These are phyloP conservation scores for Plasmodium gonderi DNA, from an alignment of 169 alveolate species.

Conservation along the genomic window DNA sequence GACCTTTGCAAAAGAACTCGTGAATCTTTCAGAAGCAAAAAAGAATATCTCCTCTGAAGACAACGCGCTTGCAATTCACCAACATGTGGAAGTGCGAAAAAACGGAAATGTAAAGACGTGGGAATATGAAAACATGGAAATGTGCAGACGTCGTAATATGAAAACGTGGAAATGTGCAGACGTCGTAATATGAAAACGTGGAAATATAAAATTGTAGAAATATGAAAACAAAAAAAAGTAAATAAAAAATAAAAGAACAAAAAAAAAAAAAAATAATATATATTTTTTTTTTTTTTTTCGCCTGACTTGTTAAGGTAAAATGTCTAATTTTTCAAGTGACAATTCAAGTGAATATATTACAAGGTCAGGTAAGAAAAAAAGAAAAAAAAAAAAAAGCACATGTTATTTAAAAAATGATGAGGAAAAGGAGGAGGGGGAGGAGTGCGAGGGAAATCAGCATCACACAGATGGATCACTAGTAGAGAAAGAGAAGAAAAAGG, in stretches of 20 bases:
- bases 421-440: no score
- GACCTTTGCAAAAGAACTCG: neutral
- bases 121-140: no score
- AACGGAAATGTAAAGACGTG: no score
- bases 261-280: neutral
- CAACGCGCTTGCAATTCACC: no score
- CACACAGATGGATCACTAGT: neutral
- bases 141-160: no score
- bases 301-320: conserved; percentile 1
- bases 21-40: neutral
- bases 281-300: no score
- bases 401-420: neutral
- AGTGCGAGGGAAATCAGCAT: neutral
- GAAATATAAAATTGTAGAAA: no score
- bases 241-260: neutral
- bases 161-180: no score
- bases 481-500: neutral
- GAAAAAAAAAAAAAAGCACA: neutral
- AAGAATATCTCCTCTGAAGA: neutral
- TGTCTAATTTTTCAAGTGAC: neutral
- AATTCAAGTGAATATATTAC: neutral
- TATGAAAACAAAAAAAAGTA: no score
- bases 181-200: no score
- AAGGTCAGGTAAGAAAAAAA: neutral
- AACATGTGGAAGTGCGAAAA: no score